Conservation (phyloP, 163 green algal genomes). For the Botryococcus braunii region DNA sequence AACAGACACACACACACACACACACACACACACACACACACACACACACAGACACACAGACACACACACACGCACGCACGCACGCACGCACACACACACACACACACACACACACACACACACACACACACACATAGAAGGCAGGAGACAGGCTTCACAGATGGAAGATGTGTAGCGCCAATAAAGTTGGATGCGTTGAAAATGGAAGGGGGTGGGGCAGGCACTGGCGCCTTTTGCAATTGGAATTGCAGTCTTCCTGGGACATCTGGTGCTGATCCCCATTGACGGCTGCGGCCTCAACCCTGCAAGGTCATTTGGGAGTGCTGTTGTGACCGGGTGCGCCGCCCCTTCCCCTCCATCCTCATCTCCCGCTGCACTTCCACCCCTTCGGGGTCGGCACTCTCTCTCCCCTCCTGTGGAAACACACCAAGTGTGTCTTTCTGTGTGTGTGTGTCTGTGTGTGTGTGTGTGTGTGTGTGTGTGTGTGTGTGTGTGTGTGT, state of each 20-base stretch:
- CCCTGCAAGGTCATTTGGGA: conserved; percentile 8
- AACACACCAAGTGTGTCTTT: too few relatives aligned
- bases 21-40: too few relatives aligned
- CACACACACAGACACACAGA: too few relatives aligned
- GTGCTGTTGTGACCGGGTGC: neutral
- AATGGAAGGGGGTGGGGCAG: conserved; percentile 1
- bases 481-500: too few relatives aligned
- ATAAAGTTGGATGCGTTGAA: neutral
- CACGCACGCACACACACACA: neutral
- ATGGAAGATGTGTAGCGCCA: neutral
- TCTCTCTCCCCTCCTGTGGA: too few relatives aligned
- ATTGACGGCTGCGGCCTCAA: conserved; percentile 10
- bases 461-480: too few relatives aligned
- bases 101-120: neutral
- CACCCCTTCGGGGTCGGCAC: too few relatives aligned
- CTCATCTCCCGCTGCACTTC: too few relatives aligned
- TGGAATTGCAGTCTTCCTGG: conserved; percentile 5
- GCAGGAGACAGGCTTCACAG: neutral
- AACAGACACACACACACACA: too few relatives aligned
- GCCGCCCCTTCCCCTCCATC: too few relatives aligned
- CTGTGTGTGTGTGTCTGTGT: too few relatives aligned
- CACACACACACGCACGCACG: too few relatives aligned
- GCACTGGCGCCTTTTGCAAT: conserved; percentile 13
- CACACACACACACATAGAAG: neutral
- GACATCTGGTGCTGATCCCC: conserved; percentile 7